These are phyloP conservation scores for Clohesyomyces aquaticus DNA, from an alignment of 495 filamentous ascomycete genomes.

Conservation along the genomic window DNA sequence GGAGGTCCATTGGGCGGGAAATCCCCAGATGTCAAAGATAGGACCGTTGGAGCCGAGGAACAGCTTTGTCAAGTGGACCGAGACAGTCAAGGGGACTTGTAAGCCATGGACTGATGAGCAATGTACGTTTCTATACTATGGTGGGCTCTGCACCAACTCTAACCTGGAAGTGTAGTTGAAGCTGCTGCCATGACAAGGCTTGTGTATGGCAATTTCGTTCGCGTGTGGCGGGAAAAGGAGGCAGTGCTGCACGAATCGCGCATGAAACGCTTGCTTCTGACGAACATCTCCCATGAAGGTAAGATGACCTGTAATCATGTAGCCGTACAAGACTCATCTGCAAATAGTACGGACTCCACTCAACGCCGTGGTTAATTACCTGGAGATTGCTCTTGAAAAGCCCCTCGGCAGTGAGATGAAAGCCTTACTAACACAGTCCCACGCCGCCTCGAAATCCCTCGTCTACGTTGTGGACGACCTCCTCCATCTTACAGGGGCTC, in stretches of 20 bases:
- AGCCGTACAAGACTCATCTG: too few species aligned
- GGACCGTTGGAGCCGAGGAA: slow-evolving; percentile 20
- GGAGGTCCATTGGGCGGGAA: slow-evolving; percentile 29
- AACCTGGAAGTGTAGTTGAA: slow-evolving; percentile 9
- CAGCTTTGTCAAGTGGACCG: slow-evolving; percentile 33
- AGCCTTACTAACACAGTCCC: slow-evolving; percentile 10
- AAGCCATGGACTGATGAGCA: slow-evolving; percentile 22
- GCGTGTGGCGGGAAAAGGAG: slow-evolving; percentile 30
- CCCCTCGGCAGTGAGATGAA: slow-evolving; percentile 6
- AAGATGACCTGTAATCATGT: neutral
- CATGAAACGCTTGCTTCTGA: slow-evolving; percentile 22
- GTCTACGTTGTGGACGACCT: slow-evolving; percentile 26
- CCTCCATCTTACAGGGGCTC: slow-evolving; percentile 15
- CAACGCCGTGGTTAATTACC: slow-evolving; percentile 25
- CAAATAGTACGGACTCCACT: slow-evolving; percentile 22
- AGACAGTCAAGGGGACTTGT: slow-evolving; percentile 14
- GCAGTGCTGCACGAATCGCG: slow-evolving; percentile 9
- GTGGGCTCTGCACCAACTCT: too few species aligned
- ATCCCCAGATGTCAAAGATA: slow-evolving; percentile 1
- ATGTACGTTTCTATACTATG: slow-evolving; percentile 23
- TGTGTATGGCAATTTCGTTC: slow-evolving; percentile 30
- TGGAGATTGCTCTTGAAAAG: slow-evolving; percentile 28
- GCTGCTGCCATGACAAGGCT: slow-evolving; percentile 26
- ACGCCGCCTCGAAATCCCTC: slow-evolving; percentile 24
- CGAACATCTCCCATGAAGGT: slow-evolving; percentile 29